Evolutionary conservation across 768 basidiomycete species (phyloP), one percentile per base, ranked within the genome.

Genomic region (Tylopilus rubrobrunneus): DNA sequence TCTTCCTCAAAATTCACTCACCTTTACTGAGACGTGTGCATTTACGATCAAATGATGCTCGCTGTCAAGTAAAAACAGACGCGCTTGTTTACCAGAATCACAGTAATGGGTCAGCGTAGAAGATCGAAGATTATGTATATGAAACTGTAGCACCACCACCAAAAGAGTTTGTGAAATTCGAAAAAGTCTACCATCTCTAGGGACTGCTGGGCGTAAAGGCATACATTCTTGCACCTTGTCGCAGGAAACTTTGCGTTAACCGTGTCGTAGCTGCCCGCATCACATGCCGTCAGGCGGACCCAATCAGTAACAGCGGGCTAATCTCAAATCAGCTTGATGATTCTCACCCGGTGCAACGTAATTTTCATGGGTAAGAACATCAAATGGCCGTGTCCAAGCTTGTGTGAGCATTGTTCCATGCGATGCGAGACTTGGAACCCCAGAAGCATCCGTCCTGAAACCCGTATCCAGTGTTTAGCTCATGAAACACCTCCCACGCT

Each of bases 301-400:
- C 39, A 41, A 41, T 62, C 61, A 69, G 59, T 39, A 58, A 44
- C 45, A 23, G 15, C 40, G 7, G 28, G 27, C 51, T 48, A 55
- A 66, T 50, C 60, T 62, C 50, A 49, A 57, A 59, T 47, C 54
- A 55, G 55, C 27, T 50, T 50, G 64, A 61, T 56, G 48, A 49
- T 41, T 71, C 89, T 72, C 71, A 94, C 93, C 80, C 56, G 85
- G 86, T 48, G 89, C 91, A 56, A 81, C 76, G 71, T 96, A 97
- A 62, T 84, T 78, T 53, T 78, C 73, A 63, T 86, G 80, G 17
- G 85, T 75, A 31, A 89, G 76, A 51, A 93, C 91, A 48, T 92
- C 87, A 70, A 97, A 95, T 3, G 84, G 67, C 45, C 79, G 75
- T 25, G 93, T 92, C 40, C 79, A 77, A n/a, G 84, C 78, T 59